Evolutionary conservation across 2,329 filamentous ascomycete genomes (phyloP).

Genomic region (Penicillium olsonii): DNA sequence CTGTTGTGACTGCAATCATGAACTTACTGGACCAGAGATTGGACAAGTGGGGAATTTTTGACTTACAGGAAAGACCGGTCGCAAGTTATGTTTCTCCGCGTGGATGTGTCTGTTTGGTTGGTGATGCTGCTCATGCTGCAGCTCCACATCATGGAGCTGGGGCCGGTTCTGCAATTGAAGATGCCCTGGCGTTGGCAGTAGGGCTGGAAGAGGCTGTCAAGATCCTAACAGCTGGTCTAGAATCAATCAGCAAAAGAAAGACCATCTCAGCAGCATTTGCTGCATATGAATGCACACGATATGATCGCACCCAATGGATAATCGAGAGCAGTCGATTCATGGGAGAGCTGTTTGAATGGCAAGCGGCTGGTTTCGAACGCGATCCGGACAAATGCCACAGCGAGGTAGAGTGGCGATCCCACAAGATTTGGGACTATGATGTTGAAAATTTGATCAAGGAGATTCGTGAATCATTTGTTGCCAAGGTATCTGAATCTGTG

Average conservation of each 20-base stretch:
- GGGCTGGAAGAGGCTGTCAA: slow-evolving; percentile 5
- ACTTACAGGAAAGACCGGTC: slow-evolving; percentile 6
- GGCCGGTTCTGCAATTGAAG: slow-evolving; percentile 29
- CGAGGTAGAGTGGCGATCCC: slow-evolving; percentile 41
- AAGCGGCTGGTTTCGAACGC: slow-evolving; percentile 20
- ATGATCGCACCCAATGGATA: slow-evolving; percentile 48
- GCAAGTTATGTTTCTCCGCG: slow-evolving; percentile 6
- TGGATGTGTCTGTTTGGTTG: slow-evolving; percentile 20
- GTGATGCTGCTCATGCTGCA: slow-evolving; percentile 32
- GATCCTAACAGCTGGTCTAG: too few relatives aligned
- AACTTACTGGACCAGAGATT: slow-evolving; percentile 2
- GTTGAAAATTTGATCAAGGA: slow-evolving; percentile 33
- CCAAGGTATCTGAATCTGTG: not conserved
- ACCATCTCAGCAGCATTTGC: slow-evolving; percentile 33
- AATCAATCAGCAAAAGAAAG: not conserved
- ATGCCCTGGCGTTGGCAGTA: slow-evolving; percentile 22
- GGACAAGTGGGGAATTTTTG: slow-evolving; percentile 18
- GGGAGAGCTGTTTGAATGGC: slow-evolving; percentile 24
- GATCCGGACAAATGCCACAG: slow-evolving; percentile 41
- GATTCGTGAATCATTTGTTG: not conserved
- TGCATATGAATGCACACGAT: slow-evolving; percentile 41
- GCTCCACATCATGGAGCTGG: slow-evolving; percentile 31
- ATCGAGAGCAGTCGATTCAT: slow-evolving; percentile 40
- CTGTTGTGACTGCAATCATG: not conserved
- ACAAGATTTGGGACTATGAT: slow-evolving; percentile 44